These are phyloP conservation scores for Candida sp. DNA, from an alignment of 1,139 yeast species.

Conservation along the genomic window DNA sequence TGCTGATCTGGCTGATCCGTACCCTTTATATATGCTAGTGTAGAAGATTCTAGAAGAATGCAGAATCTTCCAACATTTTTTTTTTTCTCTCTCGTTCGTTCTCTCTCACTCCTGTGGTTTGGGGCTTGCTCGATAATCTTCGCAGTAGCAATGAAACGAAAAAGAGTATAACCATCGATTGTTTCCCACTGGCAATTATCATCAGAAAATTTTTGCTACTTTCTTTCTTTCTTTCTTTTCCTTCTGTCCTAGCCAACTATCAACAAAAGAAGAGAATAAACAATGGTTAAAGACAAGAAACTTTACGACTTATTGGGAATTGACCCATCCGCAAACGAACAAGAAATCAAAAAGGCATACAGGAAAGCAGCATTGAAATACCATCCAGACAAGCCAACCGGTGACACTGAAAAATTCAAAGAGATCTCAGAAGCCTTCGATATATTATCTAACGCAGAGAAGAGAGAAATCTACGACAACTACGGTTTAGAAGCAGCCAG, in stretches of 20 bases:
- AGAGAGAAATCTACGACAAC: conserved; percentile 84
- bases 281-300: conserved; percentile 83
- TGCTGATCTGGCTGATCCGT: no score
- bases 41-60: conserved; percentile 17
- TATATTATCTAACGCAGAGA: conserved; percentile 80
- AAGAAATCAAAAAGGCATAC: conserved; percentile 85
- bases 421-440: conserved; percentile 96
- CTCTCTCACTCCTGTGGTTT: no score
- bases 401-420: conserved; percentile 94
- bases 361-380: conserved; percentile 85
- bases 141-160: no score
- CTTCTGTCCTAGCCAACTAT: neutral
- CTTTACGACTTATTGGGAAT: conserved; percentile 83
- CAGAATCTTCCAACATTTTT: conserved; percentile 8
- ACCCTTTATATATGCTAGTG: conserved; percentile 4
- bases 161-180: no score
- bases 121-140: no score
- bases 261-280: conserved; percentile 1
- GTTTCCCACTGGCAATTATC: no score
- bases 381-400: conserved; percentile 96
- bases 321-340: conserved; percentile 74
- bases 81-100: conserved; percentile 3
- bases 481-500: conserved; percentile 94
- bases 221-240: neutral
- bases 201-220: neutral